These are phyloP conservation scores for Xerocomus cyaneibrunnescens DNA, from an alignment of 1,284 basidiomycete genomes.

Conservation along the genomic window DNA sequence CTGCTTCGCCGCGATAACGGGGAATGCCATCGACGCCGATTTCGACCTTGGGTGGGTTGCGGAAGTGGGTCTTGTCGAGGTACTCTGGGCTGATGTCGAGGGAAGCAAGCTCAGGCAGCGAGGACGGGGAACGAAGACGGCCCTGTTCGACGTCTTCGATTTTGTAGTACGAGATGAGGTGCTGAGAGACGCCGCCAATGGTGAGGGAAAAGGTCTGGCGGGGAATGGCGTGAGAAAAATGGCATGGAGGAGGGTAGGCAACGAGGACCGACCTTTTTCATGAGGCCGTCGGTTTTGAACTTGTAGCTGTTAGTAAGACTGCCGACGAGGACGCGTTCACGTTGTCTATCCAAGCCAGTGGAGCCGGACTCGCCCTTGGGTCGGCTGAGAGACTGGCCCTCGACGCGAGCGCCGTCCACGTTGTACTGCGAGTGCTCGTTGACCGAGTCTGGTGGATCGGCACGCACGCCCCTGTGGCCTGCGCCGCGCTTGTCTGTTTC, in stretches of 20 bases:
- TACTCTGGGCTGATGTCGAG: constrained; percentile 89
- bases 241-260: constrained; percentile 1
- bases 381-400: constrained; percentile 55
- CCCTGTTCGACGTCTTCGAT: constrained; percentile 89
- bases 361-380: constrained; percentile 55
- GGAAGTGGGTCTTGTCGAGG: constrained; percentile 87
- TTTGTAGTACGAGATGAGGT: constrained; percentile 95
- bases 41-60: constrained; percentile 87
- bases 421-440: constrained; percentile 38
- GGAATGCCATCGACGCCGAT: constrained; percentile 78
- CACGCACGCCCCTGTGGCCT: constrained; percentile 52
- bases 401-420: constrained; percentile 37
- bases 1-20: constrained; percentile 78
- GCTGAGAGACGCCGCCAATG: constrained; percentile 84
- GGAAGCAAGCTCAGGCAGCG: constrained; percentile 82
- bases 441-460: constrained; percentile 36
- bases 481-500: constrained; percentile 83
- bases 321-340: constrained; percentile 82
- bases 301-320: constrained; percentile 89
- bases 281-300: constrained; percentile 87
- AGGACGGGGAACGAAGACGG: constrained; percentile 84
- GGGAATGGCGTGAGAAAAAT: constrained; percentile 22
- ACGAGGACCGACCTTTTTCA: constrained; percentile 80
- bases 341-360: constrained; percentile 58
- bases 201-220: constrained; percentile 88